A percentile compares a stretch with the other conserved stretches of the same genome.
Conservation (phyloP, 192 early-diverging fungal species). For the Spizellomyces sp. region DNA sequence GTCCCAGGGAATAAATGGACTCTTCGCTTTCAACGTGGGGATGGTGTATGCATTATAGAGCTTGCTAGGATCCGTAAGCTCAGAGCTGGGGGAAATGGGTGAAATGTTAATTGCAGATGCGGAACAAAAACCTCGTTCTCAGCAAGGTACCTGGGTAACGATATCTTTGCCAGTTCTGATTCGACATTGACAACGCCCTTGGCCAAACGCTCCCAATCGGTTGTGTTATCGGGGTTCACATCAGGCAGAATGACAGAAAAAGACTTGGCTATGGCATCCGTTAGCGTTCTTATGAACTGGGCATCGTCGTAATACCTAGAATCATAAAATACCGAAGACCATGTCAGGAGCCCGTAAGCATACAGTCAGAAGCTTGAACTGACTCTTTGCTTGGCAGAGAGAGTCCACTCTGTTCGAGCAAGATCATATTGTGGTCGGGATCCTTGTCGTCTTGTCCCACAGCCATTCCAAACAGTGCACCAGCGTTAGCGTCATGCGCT, state of each 20-base stretch:
- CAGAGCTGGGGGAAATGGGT: constrained; percentile 3
- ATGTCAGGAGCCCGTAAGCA: too few species aligned
- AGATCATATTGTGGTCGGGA: constrained; percentile 54
- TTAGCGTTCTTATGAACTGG: constrained; percentile 45
- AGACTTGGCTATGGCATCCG: constrained; percentile 44
- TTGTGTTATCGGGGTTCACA: constrained; percentile 5
- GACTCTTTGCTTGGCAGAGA: constrained; percentile 62
- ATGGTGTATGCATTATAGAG: constrained; percentile 27
- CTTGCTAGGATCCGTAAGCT: constrained; percentile 16
- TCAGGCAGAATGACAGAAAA: constrained; percentile 37
- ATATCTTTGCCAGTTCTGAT: constrained; percentile 53
- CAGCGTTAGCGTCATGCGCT: background rate
- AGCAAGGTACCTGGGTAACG: constrained; percentile 35
- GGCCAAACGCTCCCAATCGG: constrained; percentile 31
- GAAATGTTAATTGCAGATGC: background rate
- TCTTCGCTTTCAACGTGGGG: background rate
- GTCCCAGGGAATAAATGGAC: constrained; percentile 22
- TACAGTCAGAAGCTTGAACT: background rate
- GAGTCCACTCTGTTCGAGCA: constrained; percentile 54
- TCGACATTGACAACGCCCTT: constrained; percentile 60
- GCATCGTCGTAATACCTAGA: constrained; percentile 56
- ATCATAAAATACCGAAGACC: background rate
- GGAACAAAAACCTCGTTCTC: background rate
- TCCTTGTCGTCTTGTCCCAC: constrained; percentile 61
- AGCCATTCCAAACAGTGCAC: constrained; percentile 48